These are phyloP conservation scores for Colletotrichum magnum DNA, from an alignment of 2,329 filamentous ascomycete genomes.

Conservation along the genomic window DNA sequence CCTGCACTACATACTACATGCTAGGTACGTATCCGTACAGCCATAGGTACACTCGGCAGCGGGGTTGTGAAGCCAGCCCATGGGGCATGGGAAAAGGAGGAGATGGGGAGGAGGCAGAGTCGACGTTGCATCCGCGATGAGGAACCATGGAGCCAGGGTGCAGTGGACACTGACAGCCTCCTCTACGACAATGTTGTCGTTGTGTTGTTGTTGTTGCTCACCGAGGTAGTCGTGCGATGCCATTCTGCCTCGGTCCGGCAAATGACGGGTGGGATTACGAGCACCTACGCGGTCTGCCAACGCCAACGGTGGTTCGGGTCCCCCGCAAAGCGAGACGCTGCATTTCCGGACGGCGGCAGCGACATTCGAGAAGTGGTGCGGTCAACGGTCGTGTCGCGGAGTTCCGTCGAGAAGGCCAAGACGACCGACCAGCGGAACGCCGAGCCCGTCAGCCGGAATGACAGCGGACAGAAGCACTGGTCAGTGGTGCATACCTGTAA, in stretches of 20 bases:
- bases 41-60: too few relatives aligned
- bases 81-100: slow-evolving; percentile 3
- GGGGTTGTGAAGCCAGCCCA: too few relatives aligned
- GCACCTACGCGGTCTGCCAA: too few relatives aligned
- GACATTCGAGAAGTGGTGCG: slow-evolving; percentile 23
- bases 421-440: neutral
- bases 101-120: neutral
- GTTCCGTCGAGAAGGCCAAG: neutral
- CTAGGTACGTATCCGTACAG: too few relatives aligned
- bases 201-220: neutral
- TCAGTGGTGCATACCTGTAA: too few relatives aligned
- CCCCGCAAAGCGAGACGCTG: too few relatives aligned
- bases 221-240: neutral
- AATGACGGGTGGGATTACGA: too few relatives aligned
- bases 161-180: neutral
- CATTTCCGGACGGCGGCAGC: slow-evolving; percentile 6
- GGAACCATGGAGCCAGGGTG: neutral
- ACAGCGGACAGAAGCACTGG: neutral
- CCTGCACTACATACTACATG: too few relatives aligned
- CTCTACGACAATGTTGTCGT: too few relatives aligned
- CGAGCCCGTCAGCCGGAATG: slow-evolving; percentile 22
- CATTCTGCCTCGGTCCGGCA: too few relatives aligned
- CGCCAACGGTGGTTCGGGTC: too few relatives aligned
- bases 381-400: slow-evolving; percentile 27
- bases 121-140: slow-evolving; percentile 1